phyloP scores from a whole-genome alignment of 106 monocot genomes.

The Phalaenopsis aphrodite region DNA sequence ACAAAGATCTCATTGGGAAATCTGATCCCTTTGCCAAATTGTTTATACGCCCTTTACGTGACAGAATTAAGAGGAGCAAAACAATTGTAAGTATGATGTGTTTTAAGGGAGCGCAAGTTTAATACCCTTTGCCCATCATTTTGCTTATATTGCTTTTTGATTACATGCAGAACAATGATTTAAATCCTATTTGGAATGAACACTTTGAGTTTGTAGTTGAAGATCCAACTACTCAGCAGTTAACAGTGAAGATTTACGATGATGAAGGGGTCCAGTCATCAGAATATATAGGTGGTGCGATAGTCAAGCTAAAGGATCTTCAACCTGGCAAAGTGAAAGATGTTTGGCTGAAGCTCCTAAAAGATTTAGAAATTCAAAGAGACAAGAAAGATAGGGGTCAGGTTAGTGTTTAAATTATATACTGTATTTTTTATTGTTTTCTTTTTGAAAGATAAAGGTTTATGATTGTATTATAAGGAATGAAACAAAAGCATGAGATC shows the following conservation, averaged over 20 bases:
- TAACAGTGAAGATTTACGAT: conserved; percentile 83
- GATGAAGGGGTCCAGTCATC: conserved; percentile 88
- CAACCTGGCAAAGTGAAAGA: conserved; percentile 88
- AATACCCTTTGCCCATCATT: not conserved
- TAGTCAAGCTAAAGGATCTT: conserved; percentile 54
- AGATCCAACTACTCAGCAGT: conserved; percentile 73
- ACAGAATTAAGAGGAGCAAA: conserved; percentile 83
- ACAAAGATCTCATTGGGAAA: conserved; percentile 96
- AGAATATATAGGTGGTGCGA: conserved; percentile 76
- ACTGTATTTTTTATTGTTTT: not conserved
- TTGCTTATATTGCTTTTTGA: conserved; percentile 3
- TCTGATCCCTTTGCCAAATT: conserved; percentile 86
- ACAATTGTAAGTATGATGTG: conserved; percentile 57
- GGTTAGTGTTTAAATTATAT: conserved; percentile 34
- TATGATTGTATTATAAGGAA: not conserved
- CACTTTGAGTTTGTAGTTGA: conserved; percentile 89
- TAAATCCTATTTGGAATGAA: conserved; percentile 98
- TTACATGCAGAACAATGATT: conserved; percentile 78
- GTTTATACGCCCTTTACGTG: conserved; percentile 71
- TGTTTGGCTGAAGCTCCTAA: conserved; percentile 84
- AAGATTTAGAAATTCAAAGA: conserved; percentile 88
- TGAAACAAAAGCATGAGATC: not conserved
- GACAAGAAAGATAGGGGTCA: conserved; percentile 81
- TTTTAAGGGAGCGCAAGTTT: not conserved
- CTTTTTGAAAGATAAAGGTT: not conserved